A percentile compares a stretch with the other conserved stretches of the same genome.
These are phyloP conservation scores for Amphicarpaea edgeworthii DNA, from an alignment of 306 rosid genomes.

Conservation along the genomic window DNA sequence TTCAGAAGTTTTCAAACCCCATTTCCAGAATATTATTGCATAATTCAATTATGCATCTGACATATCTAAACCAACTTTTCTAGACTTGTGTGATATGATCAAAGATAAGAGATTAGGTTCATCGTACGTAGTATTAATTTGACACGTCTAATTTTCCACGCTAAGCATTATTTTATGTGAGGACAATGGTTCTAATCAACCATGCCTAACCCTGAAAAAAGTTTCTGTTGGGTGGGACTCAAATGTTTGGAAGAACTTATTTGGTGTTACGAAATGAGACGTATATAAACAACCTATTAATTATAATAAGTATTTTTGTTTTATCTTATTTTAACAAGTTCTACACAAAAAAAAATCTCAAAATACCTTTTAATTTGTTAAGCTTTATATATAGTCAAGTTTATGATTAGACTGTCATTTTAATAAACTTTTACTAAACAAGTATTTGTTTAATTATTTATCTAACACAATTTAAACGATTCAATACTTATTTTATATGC, in stretches of 20 bases:
- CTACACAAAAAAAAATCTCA: neutral
- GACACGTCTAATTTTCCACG: neutral
- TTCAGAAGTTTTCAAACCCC: neutral
- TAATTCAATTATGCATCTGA: neutral
- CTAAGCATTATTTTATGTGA: conserved; percentile 38
- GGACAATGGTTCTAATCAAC: conserved; percentile 10
- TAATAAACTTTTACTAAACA: neutral
- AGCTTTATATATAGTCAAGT: neutral
- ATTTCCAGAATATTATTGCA: neutral
- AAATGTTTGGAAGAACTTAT: neutral
- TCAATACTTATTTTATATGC: too few species aligned
- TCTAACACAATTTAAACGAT: neutral
- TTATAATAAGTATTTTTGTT: neutral
- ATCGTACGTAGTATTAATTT: too few species aligned
- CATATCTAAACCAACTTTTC: conserved; percentile 1
- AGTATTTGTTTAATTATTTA: neutral
- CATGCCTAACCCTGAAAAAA: neutral
- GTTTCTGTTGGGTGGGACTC: neutral
- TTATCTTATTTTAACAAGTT: neutral
- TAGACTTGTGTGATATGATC: neutral
- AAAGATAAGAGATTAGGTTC: conserved; percentile 3
- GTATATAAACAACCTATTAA: neutral
- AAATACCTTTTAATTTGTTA: neutral
- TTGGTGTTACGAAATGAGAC: neutral
- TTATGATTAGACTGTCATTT: neutral